Evolutionary conservation across 257 asterid genomes (phyloP).

Genomic region (Cruciata laevipes): DNA sequence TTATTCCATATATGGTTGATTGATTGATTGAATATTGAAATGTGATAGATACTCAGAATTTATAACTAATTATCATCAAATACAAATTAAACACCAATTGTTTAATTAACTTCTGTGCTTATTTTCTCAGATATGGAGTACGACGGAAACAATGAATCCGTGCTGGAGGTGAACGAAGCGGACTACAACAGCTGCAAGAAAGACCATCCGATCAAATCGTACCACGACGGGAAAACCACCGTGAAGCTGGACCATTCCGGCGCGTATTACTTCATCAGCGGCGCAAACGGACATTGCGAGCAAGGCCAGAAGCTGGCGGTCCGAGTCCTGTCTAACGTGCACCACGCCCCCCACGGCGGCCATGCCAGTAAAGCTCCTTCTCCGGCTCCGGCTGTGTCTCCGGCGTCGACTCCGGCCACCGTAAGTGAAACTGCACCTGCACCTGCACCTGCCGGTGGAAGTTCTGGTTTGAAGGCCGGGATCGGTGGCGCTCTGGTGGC

Average conservation of each 20-base stretch:
- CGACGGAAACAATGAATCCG: slow-evolving; percentile 28
- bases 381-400: neutral
- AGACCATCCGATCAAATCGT: slow-evolving; percentile 31
- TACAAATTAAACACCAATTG: too few species aligned
- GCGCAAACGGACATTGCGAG: slow-evolving; percentile 52
- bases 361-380: neutral
- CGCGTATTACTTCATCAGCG: slow-evolving; percentile 56
- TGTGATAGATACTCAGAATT: too few species aligned
- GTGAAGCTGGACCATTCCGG: slow-evolving; percentile 40
- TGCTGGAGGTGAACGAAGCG: slow-evolving; percentile 34
- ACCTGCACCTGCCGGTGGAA: slow-evolving; percentile 2
- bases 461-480: neutral
- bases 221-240: slow-evolving; percentile 37
- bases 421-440: neutral
- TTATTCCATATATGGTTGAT: too few species aligned
- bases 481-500: slow-evolving; percentile 1
- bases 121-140: slow-evolving; percentile 40
- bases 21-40: too few species aligned
- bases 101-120: neutral
- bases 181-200: slow-evolving; percentile 43
- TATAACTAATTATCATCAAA: too few species aligned
- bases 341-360: neutral
- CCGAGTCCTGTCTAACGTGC: slow-evolving; percentile 34
- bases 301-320: slow-evolving; percentile 49
- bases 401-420: neutral